phyloP scores from a whole-genome alignment of 2,329 filamentous ascomycete species.

The Juglanconis sp. region DNA sequence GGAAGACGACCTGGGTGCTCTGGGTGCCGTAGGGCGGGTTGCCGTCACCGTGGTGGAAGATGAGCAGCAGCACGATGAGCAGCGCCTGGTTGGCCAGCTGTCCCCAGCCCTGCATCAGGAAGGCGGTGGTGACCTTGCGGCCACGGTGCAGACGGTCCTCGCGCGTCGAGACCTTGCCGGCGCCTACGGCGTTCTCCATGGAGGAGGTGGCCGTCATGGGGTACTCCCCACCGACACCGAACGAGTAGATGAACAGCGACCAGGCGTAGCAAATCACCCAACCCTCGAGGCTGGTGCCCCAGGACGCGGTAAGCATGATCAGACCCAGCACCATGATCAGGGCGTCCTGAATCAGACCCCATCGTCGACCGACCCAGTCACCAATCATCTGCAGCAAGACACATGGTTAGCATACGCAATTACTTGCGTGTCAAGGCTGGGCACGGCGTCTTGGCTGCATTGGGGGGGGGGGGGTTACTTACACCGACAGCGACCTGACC shows the following conservation, averaged over 20 bases:
- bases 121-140: conserved; percentile 91
- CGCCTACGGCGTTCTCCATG: conserved; percentile 85
- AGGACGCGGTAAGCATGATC: conserved; percentile 85
- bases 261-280: conserved; percentile 98
- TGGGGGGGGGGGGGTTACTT: conserved; percentile 27
- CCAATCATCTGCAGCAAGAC: conserved; percentile 44
- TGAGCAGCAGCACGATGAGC: conserved; percentile 79
- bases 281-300: conserved; percentile 82
- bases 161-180: conserved; percentile 82
- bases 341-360: conserved; percentile 94
- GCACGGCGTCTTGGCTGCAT: not conserved
- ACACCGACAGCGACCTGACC: conserved; percentile 87
- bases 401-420: not conserved
- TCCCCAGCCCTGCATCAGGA: conserved; percentile 98
- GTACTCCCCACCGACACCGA: conserved; percentile 80
- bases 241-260: conserved; percentile 84
- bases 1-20: conserved; percentile 87
- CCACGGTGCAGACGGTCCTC: conserved; percentile 94
- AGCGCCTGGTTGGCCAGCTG: conserved; percentile 92
- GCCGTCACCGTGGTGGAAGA: conserved; percentile 79
- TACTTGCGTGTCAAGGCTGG: not conserved
- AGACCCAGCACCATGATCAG: conserved; percentile 91
- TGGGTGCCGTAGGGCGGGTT: conserved; percentile 73
- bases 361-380: conserved; percentile 82
- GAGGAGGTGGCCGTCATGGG: conserved; percentile 95